These are phyloP conservation scores for Teratosphaeria destructans DNA, from an alignment of 2,329 filamentous ascomycete genomes.

Conservation along the genomic window DNA sequence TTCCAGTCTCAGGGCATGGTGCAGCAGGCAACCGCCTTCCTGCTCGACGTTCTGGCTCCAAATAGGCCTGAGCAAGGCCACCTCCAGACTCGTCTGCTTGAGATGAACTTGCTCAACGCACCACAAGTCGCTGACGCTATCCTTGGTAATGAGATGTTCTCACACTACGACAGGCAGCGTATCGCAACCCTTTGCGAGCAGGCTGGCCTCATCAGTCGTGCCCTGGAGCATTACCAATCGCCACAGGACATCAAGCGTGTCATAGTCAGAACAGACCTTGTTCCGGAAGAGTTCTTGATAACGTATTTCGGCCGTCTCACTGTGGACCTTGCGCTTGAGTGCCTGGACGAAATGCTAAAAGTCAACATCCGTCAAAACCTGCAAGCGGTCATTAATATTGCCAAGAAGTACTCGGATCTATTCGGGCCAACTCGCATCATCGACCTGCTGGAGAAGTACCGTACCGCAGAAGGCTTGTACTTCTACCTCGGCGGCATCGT, in stretches of 20 bases:
- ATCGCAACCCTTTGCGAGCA: constrained; percentile 89
- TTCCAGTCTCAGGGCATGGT: constrained; percentile 98
- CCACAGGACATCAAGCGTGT: constrained; percentile 82
- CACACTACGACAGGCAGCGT: constrained; percentile 83
- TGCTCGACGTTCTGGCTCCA: constrained; percentile 88
- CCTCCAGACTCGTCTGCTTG: constrained; percentile 84
- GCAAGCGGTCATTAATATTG: constrained; percentile 86
- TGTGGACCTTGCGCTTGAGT: constrained; percentile 88
- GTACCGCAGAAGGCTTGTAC: constrained; percentile 91
- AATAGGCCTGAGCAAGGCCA: constrained; percentile 90
- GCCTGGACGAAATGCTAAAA: constrained; percentile 92
- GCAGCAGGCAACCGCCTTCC: constrained; percentile 94
- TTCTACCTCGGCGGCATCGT: constrained; percentile 98
- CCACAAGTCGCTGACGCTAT: constrained; percentile 97
- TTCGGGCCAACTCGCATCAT: constrained; percentile 81
- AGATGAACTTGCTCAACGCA: constrained; percentile 96
- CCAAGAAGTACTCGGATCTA: constrained; percentile 95
- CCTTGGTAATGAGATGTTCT: constrained; percentile 96
- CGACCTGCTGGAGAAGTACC: constrained; percentile 93
- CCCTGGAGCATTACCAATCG: constrained; percentile 90
- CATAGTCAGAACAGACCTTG: constrained; percentile 73
- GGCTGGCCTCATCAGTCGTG: constrained; percentile 60
- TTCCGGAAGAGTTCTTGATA: constrained; percentile 83
- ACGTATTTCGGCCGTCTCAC: constrained; percentile 90
- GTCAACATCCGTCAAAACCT: constrained; percentile 94